A percentile compares a stretch with the other conserved stretches of the same genome.
These are phyloP conservation scores for Capsicum pubescens DNA, from an alignment of 257 asterid species.

Conservation along the genomic window DNA sequence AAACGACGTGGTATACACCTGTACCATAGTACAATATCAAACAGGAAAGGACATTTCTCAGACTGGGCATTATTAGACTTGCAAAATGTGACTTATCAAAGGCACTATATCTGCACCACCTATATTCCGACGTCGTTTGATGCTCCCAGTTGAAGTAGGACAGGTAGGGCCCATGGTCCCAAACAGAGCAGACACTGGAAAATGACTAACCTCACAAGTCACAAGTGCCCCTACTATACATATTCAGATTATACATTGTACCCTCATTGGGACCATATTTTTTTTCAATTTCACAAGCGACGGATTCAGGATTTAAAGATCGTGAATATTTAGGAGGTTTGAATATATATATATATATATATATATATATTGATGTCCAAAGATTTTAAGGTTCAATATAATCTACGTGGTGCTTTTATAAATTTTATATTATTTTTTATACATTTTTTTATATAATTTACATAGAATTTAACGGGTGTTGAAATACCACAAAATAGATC, in stretches of 20 bases:
- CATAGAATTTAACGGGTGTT: no score
- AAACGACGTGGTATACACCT: neutral
- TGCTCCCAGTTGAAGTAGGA: conserved; percentile 28
- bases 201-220: conserved; percentile 36
- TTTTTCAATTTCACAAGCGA: no score
- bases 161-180: conserved; percentile 24
- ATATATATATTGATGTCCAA: no score
- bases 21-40: neutral
- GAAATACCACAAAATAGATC: no score
- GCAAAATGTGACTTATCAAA: conserved; percentile 23
- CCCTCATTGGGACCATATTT: neutral
- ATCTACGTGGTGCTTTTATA: no score
- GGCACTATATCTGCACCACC: neutral
- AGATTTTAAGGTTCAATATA: no score
- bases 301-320: no score
- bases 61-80: neutral
- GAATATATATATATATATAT: no score
- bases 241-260: conserved; percentile 41
- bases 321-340: no score
- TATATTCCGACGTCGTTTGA: conserved; percentile 31
- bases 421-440: no score
- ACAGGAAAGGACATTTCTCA: neutral
- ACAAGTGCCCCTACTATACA: conserved; percentile 32
- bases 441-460: no score
- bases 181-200: conserved; percentile 31